Evolutionary conservation across 2,329 filamentous ascomycete genomes (phyloP).

Genomic region (Pleoardoris graminearum): DNA sequence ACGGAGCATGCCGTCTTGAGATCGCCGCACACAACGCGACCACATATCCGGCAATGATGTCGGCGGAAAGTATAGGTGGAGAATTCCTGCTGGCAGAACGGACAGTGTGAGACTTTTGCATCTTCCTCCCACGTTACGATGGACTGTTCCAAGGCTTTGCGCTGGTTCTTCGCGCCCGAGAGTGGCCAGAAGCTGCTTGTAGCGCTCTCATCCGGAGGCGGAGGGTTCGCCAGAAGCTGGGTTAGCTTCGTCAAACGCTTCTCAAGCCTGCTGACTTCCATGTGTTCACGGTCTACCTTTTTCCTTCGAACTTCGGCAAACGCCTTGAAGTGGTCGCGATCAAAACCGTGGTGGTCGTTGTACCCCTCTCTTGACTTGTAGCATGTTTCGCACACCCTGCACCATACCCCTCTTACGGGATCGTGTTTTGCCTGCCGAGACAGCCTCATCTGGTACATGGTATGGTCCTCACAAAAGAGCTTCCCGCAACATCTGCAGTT

Average conservation of each 20-base stretch:
- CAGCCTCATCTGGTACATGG: slow-evolving; percentile 99
- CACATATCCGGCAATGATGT: slow-evolving; percentile 94
- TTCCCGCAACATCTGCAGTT: slow-evolving; percentile 94
- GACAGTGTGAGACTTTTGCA: slow-evolving; percentile 75
- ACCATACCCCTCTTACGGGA: slow-evolving; percentile 88
- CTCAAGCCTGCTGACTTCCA: slow-evolving; percentile 88
- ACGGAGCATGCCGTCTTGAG: slow-evolving; percentile 79
- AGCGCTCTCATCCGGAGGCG: slow-evolving; percentile 62
- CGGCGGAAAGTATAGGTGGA: slow-evolving; percentile 88
- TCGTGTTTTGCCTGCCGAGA: slow-evolving; percentile 88
- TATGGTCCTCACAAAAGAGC: slow-evolving; percentile 95
- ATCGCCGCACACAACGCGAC: slow-evolving; percentile 90
- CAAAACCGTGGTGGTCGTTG: slow-evolving; percentile 77
- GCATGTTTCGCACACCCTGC: slow-evolving; percentile 96
- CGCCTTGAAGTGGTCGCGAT: slow-evolving; percentile 70
- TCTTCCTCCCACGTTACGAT: slow-evolving; percentile 97
- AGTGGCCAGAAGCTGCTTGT: slow-evolving; percentile 60
- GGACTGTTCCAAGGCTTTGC: slow-evolving; percentile 84
- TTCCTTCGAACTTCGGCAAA: slow-evolving; percentile 75
- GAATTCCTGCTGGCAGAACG: slow-evolving; percentile 96
- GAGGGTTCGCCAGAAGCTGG: slow-evolving; percentile 75
- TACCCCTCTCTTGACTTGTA: slow-evolving; percentile 97
- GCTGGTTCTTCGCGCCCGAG: slow-evolving; percentile 65
- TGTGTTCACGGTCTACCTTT: slow-evolving; percentile 78
- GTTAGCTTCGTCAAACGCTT: slow-evolving; percentile 91